Conservation (phyloP, 129 eudicot species). For the Calendula officinalis region DNA sequence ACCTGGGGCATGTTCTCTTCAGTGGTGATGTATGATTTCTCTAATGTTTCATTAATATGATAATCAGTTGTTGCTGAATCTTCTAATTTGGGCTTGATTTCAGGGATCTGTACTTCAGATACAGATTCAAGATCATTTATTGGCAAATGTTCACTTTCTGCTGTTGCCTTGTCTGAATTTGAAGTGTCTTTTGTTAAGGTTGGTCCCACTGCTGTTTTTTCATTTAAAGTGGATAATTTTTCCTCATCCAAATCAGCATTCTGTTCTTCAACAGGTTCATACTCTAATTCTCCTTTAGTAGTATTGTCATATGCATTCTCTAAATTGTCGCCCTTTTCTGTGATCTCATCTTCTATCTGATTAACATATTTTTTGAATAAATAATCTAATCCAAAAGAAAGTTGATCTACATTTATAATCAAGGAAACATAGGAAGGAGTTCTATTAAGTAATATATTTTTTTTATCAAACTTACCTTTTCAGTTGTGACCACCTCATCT, state of each 20-base stretch:
- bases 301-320: constrained; percentile 15
- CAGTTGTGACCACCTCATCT: background rate
- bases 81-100: background rate
- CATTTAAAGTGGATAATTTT: constrained; percentile 18
- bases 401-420: background rate
- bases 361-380: constrained; percentile 8
- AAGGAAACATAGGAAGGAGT: background rate
- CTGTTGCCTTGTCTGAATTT: constrained; percentile 6
- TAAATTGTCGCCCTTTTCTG: constrained; percentile 7
- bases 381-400: background rate
- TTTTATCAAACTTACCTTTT: constrained; percentile 18
- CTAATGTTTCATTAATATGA: constrained; percentile 5
- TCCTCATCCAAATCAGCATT: constrained; percentile 29
- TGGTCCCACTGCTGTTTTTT: constrained; percentile 28
- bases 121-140: constrained; percentile 20
- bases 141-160: constrained; percentile 22
- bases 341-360: constrained; percentile 27
- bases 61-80: background rate
- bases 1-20: constrained; percentile 9
- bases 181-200: constrained; percentile 15
- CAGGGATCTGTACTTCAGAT: constrained; percentile 18
- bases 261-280: constrained; percentile 23
- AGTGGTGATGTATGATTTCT: constrained; percentile 7
- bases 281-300: constrained; percentile 19
- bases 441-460: background rate